phyloP scores from a whole-genome alignment of 2,329 filamentous ascomycete species.

The Torrubiella hemipterigena region DNA sequence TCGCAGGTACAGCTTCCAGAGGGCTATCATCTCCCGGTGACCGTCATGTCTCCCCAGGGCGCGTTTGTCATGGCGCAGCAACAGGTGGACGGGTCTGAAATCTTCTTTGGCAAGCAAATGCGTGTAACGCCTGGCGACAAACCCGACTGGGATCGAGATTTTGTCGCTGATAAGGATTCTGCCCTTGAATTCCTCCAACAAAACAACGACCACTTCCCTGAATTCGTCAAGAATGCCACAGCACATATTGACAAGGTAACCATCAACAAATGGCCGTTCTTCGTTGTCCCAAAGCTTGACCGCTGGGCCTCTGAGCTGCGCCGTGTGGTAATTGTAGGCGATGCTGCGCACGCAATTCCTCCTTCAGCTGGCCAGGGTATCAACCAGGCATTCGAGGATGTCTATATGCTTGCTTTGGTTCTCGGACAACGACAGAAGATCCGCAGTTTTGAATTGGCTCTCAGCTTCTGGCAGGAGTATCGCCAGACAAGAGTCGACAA shows the following conservation, averaged over 20 bases:
- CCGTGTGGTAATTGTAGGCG: slow-evolving; percentile 32
- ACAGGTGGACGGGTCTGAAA: slow-evolving; percentile 31
- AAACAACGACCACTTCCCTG: slow-evolving; percentile 22
- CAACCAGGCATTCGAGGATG: slow-evolving; percentile 38
- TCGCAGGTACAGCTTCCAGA: slow-evolving; percentile 21
- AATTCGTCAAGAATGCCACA: slow-evolving; percentile 21
- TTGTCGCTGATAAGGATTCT: slow-evolving; percentile 25
- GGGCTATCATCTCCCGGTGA: slow-evolving; percentile 27
- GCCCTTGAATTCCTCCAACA: slow-evolving; percentile 20
- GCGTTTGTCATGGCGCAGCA: slow-evolving; percentile 40
- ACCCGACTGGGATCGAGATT: slow-evolving; percentile 26
- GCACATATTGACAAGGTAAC: slow-evolving; percentile 15
- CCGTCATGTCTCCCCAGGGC: slow-evolving; percentile 28
- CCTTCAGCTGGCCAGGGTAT: slow-evolving; percentile 33
- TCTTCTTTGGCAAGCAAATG: slow-evolving; percentile 33
- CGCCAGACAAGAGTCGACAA: slow-evolving; percentile 34
- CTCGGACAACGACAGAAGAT: slow-evolving; percentile 13
- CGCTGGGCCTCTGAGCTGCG: slow-evolving; percentile 25
- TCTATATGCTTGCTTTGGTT: slow-evolving; percentile 29
- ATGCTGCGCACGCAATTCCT: slow-evolving; percentile 35
- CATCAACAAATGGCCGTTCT: slow-evolving; percentile 38
- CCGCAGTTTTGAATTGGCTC: slow-evolving; percentile 14
- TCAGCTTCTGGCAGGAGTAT: slow-evolving; percentile 32
- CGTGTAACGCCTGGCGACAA: slow-evolving; percentile 21
- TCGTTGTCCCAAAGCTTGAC: slow-evolving; percentile 31